Base-by-base conservation (phyloP, 495 filamentous ascomycete genomes). In the Tuber magnatum region DNA sequence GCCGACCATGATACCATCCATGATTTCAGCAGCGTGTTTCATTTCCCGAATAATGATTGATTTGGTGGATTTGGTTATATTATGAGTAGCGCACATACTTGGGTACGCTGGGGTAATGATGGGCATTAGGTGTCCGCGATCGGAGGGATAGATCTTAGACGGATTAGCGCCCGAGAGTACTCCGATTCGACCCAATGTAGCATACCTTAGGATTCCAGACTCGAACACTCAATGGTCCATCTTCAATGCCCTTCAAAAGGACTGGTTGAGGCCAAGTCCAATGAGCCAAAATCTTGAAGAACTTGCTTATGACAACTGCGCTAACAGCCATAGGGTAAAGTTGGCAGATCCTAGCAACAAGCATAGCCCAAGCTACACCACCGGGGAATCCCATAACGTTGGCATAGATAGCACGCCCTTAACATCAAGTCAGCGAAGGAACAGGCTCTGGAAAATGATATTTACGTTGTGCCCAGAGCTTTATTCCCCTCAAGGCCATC, bases 101-200 rank as follows among this genome's bases (percentile, higher is more conserved):
- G 94, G 95, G 84, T 97, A 97, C 3, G 96, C 93, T 2, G 95
- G 95, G 8, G 92, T 99, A 81, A 99, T 97, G 80, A 99, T 92
- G 70, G 95, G 95, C 95, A 99, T 99, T 24, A 95, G 84, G 83
- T 97, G 94, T 76, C 88, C 91, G 51, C 88, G 87, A 82, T 98
- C 95, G 70, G 88, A 88, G 75, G 89, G 88, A 81, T 97, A 96
- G 51, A 96, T 86, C 92, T 95, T 61, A 44, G 40, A 24, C 44
- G 51, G 14, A 44, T 81, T 68, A 76, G 40, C 68, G 32, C 9
- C 38, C 22, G 16, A 35, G 20, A 41, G 20, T 46, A 48, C 70
- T 73, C 70, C 71, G 24, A 35, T 43, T 48, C 38, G 46, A 68
- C 41, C 1, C 51, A 38, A 76, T 41, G 32, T 51, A 18, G 72